Base-by-base conservation (phyloP, 305 asterid genomes). In the Fraxinus dipetala region DNA sequence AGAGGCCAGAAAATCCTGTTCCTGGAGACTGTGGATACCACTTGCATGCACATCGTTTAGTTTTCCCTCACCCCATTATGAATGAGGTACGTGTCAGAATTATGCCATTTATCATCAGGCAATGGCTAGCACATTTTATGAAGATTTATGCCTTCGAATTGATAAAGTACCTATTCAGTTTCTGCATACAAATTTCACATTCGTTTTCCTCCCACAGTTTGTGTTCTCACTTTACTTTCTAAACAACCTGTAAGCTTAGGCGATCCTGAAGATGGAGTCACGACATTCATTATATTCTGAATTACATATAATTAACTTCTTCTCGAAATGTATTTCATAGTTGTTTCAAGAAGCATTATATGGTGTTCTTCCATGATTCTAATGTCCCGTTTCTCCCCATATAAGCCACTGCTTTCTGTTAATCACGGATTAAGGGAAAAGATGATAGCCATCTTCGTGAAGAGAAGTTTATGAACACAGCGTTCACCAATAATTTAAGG, bases 1-100 rank as follows among this genome's bases (percentile, higher is more conserved):
- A 81, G 77, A 93, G 92, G 80, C 99, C 99, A 20, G 94, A 75
- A 80, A 93, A 91, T 82, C 97, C 98, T 56, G 98, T 94, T 89
- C 99, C 98, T 13, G 99, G 99, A 59, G 99, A 96, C 83, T 94
- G 95, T 79, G 98, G 99, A 81, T 96, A 96, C 87, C 90, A 93
- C 85, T 85, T 96, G 89, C 99, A 96, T 78, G 98, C 99, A 16
- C 98, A 96, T 85, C 92, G 74, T 51, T 69, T 90, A 70, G 83
- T 82, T 80, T 90, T 96, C 84, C 61, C 87, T 75, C 99, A 94
- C 87, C 98, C 98, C 22, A 89, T 83, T 30, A 84, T 89, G 30
- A 83, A 84, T 67, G 92, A 92, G 98, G 99, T 93, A 84, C 31
- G 87, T 70, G 35, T 35, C 73, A n/a, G 20, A 79, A 14, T 16